phyloP scores from a whole-genome alignment of 1,284 basidiomycete species.

The Kalmanozyma brasiliensis region DNA sequence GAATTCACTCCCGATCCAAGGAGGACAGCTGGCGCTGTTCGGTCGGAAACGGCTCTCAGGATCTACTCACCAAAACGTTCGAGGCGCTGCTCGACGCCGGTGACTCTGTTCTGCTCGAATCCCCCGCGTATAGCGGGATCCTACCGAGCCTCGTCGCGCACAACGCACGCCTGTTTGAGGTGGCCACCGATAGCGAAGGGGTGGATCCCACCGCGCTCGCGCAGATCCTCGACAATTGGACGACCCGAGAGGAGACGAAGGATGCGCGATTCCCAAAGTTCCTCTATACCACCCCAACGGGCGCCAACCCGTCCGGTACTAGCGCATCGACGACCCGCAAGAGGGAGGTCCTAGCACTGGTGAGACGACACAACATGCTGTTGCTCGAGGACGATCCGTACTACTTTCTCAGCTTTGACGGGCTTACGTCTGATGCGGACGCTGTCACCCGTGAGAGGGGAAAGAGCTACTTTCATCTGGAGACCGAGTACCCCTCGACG shows the following conservation, averaged over 20 bases:
- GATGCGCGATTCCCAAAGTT: conserved; percentile 76
- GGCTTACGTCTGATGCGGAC: conserved; percentile 45
- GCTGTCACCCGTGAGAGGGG: conserved; percentile 47
- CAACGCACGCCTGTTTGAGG: conserved; percentile 69
- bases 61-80: conserved; percentile 81
- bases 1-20: conserved; percentile 74
- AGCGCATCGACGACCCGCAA: conserved; percentile 74
- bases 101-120: conserved; percentile 84
- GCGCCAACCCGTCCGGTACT: conserved; percentile 66
- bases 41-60: conserved; percentile 85
- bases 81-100: conserved; percentile 78
- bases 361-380: conserved; percentile 42
- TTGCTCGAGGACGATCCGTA: conserved; percentile 63
- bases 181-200: conserved; percentile 83
- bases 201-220: conserved; percentile 77
- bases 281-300: conserved; percentile 78
- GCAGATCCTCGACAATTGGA: conserved; percentile 78
- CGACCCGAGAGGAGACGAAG: conserved; percentile 72
- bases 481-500: conserved; percentile 44
- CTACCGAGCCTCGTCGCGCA: conserved; percentile 54
- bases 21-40: conserved; percentile 73
- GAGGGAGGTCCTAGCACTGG: conserved; percentile 78
- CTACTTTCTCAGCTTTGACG: conserved; percentile 58
- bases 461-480: conserved; percentile 62
- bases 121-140: conserved; percentile 79